These are phyloP conservation scores for Ogataea nonfermentans DNA, from an alignment of 805 yeast species.

Conservation along the genomic window DNA sequence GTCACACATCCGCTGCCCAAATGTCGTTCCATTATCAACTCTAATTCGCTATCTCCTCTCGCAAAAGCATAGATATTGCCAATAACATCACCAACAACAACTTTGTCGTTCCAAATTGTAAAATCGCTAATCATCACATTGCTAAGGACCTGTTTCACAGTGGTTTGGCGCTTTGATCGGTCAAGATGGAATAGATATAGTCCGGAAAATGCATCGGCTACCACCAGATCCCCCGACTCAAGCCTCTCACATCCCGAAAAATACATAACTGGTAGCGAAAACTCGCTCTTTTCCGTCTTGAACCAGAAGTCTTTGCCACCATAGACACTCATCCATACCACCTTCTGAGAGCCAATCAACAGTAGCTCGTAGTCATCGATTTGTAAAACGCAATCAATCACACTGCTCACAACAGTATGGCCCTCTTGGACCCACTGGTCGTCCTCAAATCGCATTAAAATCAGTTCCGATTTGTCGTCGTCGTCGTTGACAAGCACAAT, in stretches of 20 bases:
- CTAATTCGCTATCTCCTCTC: slow-evolving; percentile 1
- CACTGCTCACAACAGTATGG: slow-evolving; percentile 2
- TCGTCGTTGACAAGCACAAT: slow-evolving; percentile 15
- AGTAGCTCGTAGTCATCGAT: slow-evolving; percentile 9
- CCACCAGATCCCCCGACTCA: slow-evolving; percentile 4
- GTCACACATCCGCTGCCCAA: slow-evolving; percentile 1
- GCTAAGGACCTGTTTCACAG: slow-evolving; percentile 2
- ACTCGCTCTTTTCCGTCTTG: neutral
- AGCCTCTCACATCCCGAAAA: slow-evolving; percentile 7
- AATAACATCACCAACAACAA: slow-evolving; percentile 25
- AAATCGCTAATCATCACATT: slow-evolving; percentile 10
- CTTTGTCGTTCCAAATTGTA: slow-evolving; percentile 13
- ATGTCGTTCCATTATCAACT: slow-evolving; percentile 1
- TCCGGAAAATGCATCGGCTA: slow-evolving; percentile 27
- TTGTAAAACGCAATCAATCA: slow-evolving; percentile 4
- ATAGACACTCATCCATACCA: slow-evolving; percentile 7
- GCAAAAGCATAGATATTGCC: slow-evolving; percentile 23
- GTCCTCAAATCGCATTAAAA: slow-evolving; percentile 7
- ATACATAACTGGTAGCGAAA: slow-evolving; percentile 1
- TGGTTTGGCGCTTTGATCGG: slow-evolving; percentile 1
- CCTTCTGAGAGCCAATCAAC: slow-evolving; percentile 16
- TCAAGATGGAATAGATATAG: slow-evolving; percentile 13
- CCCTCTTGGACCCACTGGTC: slow-evolving; percentile 7
- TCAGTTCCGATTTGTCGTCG: slow-evolving; percentile 6
- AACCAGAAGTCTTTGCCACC: neutral